Evolutionary conservation across 192 early-diverging fungal genomes (phyloP).

Genomic region (Entomortierella parvispora): DNA sequence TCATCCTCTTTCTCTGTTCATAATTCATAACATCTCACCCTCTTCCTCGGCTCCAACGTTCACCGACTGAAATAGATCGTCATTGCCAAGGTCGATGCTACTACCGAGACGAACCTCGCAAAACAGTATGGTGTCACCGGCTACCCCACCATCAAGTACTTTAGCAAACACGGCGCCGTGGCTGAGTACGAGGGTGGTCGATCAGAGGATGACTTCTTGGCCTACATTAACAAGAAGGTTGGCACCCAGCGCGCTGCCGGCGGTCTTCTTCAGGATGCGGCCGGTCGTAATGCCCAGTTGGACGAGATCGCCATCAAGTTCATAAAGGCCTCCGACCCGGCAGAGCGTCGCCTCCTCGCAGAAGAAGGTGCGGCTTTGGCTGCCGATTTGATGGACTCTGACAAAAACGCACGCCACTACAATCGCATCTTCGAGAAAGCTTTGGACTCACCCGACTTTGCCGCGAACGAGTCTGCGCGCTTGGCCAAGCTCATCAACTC

Average conservation of each 20-base stretch:
- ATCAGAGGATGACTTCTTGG: conserved; percentile 74
- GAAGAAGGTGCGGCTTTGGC: conserved; percentile 54
- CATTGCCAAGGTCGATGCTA: conserved; percentile 92
- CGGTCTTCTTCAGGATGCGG: conserved; percentile 65
- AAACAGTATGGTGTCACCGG: conserved; percentile 75
- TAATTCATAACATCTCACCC: no score
- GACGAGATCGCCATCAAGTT: conserved; percentile 69
- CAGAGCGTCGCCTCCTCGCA: conserved; percentile 58
- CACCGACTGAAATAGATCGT: conserved; percentile 71
- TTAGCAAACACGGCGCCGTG: conserved; percentile 68
- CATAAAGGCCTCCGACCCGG: conserved; percentile 56
- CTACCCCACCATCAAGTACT: conserved; percentile 92
- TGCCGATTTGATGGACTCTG: conserved; percentile 24
- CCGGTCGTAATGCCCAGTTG: conserved; percentile 66
- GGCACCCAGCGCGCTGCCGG: conserved; percentile 79
- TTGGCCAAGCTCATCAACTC: conserved; percentile 75
- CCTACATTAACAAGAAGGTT: conserved; percentile 87
- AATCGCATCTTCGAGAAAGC: conserved; percentile 90
- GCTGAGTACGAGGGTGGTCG: conserved; percentile 81
- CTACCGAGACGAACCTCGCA: conserved; percentile 69
- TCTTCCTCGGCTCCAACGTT: no score
- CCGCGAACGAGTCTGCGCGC: conserved; percentile 78
- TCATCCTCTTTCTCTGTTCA: neutral
- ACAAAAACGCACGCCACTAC: conserved; percentile 77
- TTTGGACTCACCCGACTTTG: conserved; percentile 70